A percentile compares a stretch with the other conserved stretches of the same genome.
Conservation (phyloP, 305 asterid species). For the Ilex paraguariensis region DNA sequence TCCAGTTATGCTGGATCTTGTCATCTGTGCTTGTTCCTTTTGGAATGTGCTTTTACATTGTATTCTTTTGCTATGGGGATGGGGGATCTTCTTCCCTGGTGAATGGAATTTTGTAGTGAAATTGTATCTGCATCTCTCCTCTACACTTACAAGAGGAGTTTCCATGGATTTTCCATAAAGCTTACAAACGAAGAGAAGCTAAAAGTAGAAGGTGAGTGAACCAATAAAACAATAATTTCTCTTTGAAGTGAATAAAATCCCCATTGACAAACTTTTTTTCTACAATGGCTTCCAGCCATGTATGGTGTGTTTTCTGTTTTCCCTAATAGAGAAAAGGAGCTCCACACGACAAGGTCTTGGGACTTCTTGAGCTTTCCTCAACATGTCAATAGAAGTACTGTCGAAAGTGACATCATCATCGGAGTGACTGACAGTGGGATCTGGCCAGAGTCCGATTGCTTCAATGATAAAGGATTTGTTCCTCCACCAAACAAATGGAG, state of each 20-base stretch:
- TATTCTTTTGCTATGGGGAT: too few species aligned
- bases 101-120: conserved; percentile 17
- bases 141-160: conserved; percentile 62
- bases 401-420: conserved; percentile 51
- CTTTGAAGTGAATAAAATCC: not conserved
- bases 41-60: too few species aligned
- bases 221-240: too few species aligned
- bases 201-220: conserved; percentile 35
- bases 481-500: conserved; percentile 63
- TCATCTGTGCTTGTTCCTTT: too few species aligned
- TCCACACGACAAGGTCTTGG: conserved; percentile 80
- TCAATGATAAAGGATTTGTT: conserved; percentile 34
- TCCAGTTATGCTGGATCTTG: too few species aligned
- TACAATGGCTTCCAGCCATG: conserved; percentile 25
- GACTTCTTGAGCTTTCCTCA: conserved; percentile 66
- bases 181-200: conserved; percentile 45
- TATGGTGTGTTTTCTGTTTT: conserved; percentile 70
- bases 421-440: conserved; percentile 75
- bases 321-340: conserved; percentile 43
- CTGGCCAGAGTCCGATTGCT: conserved; percentile 71
- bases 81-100: not conserved
- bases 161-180: conserved; percentile 60
- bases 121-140: conserved; percentile 49
- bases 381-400: conserved; percentile 22
- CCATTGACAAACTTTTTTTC: too few species aligned